Base-by-base conservation (phyloP, 2,329 filamentous ascomycete genomes). In the Boeremia exigua region DNA sequence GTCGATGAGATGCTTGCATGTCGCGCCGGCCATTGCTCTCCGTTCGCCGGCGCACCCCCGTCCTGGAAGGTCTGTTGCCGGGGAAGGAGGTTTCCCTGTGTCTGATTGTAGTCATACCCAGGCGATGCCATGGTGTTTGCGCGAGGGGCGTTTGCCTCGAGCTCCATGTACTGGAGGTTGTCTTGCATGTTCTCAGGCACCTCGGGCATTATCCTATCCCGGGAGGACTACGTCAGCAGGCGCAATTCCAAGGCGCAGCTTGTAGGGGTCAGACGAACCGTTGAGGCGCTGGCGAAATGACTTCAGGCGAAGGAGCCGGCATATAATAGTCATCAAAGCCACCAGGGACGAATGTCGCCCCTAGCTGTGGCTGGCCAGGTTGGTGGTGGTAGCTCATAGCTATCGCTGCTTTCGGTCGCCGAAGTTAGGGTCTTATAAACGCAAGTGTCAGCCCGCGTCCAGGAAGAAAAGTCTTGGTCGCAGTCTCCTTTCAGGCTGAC, bases 181-280 rank as follows among this genome's bases (percentile, higher is more conserved):
- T 96, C 89, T 80, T 96, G 92, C 86, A 99, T 97, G 78, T 96
- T 94, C 78, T 94, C 90, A 66, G 94, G 92, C 64, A 97, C 92
- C 82, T 97, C 92, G 75, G 92, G 91, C 87, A 94, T 96, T 71
- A 96, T 87, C 81, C 92, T 96, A 77, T 73, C 54, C 53, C 58
- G 50, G 52, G 33, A 49, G 37, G 36, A 54, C 51, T 63, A 68
- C 60, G 69, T 73, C 69, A 72, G 72, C 71, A 66, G 48, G 53
- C 59, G 61, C 61, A 68, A 67, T 66, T 59, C 61, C 56, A 61
- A 37, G 48, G 58, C 50, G 58, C 52, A 55, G 53, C 54, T 51
- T 56, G 49, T 53, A 59, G 55, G 63, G 57, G 61, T 55, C 58
- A 60, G 58, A 74, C 81, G 67, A 78, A 88, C 87, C 88, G 84